Conservation (phyloP, 202 grass and related monocot species). For the Digitaria exilis region DNA sequence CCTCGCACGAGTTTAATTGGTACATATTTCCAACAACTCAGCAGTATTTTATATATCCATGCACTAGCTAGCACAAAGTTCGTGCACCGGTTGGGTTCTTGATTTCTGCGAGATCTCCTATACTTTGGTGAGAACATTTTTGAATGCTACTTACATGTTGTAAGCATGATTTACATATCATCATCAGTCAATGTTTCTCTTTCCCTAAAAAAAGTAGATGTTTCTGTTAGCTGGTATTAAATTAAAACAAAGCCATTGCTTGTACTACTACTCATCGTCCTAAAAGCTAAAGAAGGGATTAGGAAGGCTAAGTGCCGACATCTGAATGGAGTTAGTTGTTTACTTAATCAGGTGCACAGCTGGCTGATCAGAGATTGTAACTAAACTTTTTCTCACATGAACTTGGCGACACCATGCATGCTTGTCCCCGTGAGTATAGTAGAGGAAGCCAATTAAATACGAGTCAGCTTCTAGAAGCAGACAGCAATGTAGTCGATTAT, state of each 20-base stretch:
- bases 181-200: neutral
- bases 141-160: neutral
- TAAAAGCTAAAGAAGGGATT: neutral
- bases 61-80: neutral
- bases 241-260: neutral
- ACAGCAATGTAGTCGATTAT: neutral
- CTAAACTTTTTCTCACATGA: neutral
- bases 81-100: neutral
- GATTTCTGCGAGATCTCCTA: neutral
- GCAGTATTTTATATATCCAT: neutral
- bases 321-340: neutral
- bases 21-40: neutral
- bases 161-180: neutral
- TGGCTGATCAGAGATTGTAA: neutral
- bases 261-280: neutral
- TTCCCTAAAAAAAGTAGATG: no score
- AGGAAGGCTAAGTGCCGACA: neutral
- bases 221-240: neutral
- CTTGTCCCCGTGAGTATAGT: neutral
- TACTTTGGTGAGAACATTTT: neutral
- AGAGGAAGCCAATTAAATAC: neutral
- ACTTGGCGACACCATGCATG: neutral
- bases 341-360: neutral
- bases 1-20: neutral
- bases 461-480: constrained; percentile 43